Conservation (phyloP, 495 filamentous ascomycete species). For the Penicillium cataractarum region DNA sequence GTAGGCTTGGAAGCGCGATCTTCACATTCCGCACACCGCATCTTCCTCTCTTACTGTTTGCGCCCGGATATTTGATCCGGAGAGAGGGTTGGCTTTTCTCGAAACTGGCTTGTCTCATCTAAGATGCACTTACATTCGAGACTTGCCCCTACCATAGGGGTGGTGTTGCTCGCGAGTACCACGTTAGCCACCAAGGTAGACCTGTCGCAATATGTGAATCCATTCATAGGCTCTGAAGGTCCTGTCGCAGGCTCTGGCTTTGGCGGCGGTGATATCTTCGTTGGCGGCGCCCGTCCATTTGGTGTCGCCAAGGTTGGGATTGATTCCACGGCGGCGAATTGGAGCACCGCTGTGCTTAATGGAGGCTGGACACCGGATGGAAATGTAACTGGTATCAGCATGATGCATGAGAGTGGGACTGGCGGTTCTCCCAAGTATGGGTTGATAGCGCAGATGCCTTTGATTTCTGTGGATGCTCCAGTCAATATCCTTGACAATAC, state of each 20-base stretch:
- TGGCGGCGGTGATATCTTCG: constrained; percentile 68
- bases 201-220: constrained; percentile 53
- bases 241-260: constrained; percentile 34
- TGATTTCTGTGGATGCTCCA: constrained; percentile 34
- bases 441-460: constrained; percentile 66
- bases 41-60: neutral
- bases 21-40: neutral
- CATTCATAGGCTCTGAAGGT: constrained; percentile 42
- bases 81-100: neutral
- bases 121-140: constrained; percentile 2
- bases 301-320: constrained; percentile 70
- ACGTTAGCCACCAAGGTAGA: constrained; percentile 27
- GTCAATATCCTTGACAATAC: constrained; percentile 47
- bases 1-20: constrained; percentile 3
- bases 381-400: constrained; percentile 63
- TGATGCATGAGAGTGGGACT: constrained; percentile 73
- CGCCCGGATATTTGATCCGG: neutral
- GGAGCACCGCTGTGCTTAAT: constrained; percentile 46
- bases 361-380: constrained; percentile 64
- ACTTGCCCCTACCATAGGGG: constrained; percentile 1
- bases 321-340: constrained; percentile 59
- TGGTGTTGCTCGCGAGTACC: constrained; percentile 3
- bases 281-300: constrained; percentile 65
- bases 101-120: neutral
- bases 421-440: constrained; percentile 73